These are phyloP conservation scores for Aquanectria penicillioides DNA, from an alignment of 2,329 filamentous ascomycete species.

Conservation along the genomic window DNA sequence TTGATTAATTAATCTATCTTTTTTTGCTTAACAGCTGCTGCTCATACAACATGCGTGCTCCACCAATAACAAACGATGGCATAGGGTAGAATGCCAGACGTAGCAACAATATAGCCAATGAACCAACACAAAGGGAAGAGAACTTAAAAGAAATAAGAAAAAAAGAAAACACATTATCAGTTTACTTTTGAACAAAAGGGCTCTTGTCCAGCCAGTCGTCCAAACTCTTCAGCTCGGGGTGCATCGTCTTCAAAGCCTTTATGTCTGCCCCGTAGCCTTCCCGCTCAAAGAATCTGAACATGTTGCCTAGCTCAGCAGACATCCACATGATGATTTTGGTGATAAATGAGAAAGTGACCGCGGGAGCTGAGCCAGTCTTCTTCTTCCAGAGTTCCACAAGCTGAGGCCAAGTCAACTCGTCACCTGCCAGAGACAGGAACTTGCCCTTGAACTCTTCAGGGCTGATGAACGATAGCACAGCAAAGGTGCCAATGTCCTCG, in stretches of 20 bases:
- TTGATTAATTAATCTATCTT: too few species aligned
- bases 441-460: slow-evolving; percentile 44
- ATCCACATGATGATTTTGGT: slow-evolving; percentile 39
- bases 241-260: slow-evolving; percentile 1
- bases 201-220: slow-evolving; percentile 9
- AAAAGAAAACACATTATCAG: too few species aligned
- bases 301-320: slow-evolving; percentile 46
- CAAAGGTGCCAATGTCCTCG: slow-evolving; percentile 53
- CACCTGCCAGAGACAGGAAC: slow-evolving; percentile 52
- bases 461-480: slow-evolving; percentile 47
- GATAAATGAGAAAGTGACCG: slow-evolving; percentile 44
- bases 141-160: too few species aligned
- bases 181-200: not conserved
- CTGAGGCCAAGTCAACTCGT: slow-evolving; percentile 50
- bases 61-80: too few species aligned
- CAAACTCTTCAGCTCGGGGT: slow-evolving; percentile 7
- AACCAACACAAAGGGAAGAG: too few species aligned
- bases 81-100: too few species aligned
- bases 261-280: slow-evolving; percentile 50
- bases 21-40: too few species aligned
- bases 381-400: slow-evolving; percentile 45
- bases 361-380: slow-evolving; percentile 42
- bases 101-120: too few species aligned
- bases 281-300: slow-evolving; percentile 51
- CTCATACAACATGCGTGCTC: too few species aligned